phyloP scores from a whole-genome alignment of 192 early-diverging fungal species.

The Gaertneriomyces semiglobifer region DNA sequence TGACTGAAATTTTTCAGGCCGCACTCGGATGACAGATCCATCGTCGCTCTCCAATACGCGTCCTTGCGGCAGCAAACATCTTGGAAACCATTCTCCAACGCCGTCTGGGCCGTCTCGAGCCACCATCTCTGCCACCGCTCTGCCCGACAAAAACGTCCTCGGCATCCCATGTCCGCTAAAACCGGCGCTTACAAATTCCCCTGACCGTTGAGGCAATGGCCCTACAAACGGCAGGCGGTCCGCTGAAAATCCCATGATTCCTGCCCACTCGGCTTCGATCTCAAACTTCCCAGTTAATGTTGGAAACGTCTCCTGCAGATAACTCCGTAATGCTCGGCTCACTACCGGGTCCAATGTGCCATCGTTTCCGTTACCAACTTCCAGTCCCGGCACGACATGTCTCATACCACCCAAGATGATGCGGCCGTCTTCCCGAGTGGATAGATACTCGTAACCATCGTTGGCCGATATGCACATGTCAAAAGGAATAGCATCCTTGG shows the following conservation, averaged over 20 bases:
- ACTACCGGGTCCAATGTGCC: constrained; percentile 23
- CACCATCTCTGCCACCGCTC: constrained; percentile 30
- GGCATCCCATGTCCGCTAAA: constrained; percentile 55
- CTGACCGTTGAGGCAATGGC: constrained; percentile 12
- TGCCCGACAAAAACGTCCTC: constrained; percentile 33
- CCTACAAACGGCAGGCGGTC: constrained; percentile 43
- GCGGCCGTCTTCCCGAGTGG: constrained; percentile 40
- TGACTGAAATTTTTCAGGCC: too few species aligned
- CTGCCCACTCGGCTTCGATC: constrained; percentile 42
- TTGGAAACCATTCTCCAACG: too few species aligned
- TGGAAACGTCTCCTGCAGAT: constrained; percentile 24
- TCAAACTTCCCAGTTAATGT: not conserved
- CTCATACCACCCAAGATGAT: constrained; percentile 47
- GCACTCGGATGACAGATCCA: too few species aligned
- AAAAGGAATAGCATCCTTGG: constrained; percentile 19
- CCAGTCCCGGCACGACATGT: constrained; percentile 31
- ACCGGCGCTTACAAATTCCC: constrained; percentile 38
- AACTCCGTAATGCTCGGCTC: constrained; percentile 22
- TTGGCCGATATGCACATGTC: constrained; percentile 38
- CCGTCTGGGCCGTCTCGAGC: too few species aligned
- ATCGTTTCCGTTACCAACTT: constrained; percentile 39
- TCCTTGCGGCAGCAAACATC: too few species aligned
- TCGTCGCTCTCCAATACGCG: too few species aligned
- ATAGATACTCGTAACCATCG: constrained; percentile 48
- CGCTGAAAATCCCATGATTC: constrained; percentile 48